Conservation (phyloP, 305 asterid species). For the Rubia tinctorum region DNA sequence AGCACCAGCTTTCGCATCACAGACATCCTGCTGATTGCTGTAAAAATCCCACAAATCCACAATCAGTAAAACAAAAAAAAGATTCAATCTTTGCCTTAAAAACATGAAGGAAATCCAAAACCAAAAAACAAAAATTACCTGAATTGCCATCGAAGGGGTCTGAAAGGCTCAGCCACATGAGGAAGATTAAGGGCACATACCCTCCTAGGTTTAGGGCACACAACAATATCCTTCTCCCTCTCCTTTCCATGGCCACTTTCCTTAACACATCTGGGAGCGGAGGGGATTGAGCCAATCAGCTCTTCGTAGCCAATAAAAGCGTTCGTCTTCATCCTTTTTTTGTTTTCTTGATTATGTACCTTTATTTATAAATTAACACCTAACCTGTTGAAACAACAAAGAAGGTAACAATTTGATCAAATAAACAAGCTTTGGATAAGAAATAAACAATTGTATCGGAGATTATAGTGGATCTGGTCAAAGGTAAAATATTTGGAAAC, state of each 20-base stretch:
- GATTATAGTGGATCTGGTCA: constrained; percentile 45
- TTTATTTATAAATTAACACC: constrained; percentile 7
- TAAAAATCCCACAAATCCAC: not conserved
- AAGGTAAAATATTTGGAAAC: constrained; percentile 19
- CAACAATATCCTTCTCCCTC: constrained; percentile 47
- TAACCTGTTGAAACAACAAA: constrained; percentile 12
- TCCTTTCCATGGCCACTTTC: constrained; percentile 2
- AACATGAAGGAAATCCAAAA: not conserved
- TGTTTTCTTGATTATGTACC: constrained; percentile 2
- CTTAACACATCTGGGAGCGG: constrained; percentile 13
- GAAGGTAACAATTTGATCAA: not conserved
- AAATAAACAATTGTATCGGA: constrained; percentile 5
- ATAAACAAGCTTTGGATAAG: not conserved
- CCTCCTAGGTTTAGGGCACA: constrained; percentile 89
- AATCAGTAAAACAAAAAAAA: not conserved
- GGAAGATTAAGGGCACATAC: constrained; percentile 48
- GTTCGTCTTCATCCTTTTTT: constrained; percentile 44
- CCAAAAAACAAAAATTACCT: constrained; percentile 53
- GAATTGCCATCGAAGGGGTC: constrained; percentile 63
- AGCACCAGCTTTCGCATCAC: constrained; percentile 82
- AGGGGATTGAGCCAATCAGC: constrained; percentile 37
- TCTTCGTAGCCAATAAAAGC: constrained; percentile 53
- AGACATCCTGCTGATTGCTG: constrained; percentile 81
- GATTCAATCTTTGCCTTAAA: not conserved
- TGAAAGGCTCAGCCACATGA: constrained; percentile 36